These are phyloP conservation scores for Melaleuca alternifolia DNA, from an alignment of 345 rosid species.

Conservation along the genomic window DNA sequence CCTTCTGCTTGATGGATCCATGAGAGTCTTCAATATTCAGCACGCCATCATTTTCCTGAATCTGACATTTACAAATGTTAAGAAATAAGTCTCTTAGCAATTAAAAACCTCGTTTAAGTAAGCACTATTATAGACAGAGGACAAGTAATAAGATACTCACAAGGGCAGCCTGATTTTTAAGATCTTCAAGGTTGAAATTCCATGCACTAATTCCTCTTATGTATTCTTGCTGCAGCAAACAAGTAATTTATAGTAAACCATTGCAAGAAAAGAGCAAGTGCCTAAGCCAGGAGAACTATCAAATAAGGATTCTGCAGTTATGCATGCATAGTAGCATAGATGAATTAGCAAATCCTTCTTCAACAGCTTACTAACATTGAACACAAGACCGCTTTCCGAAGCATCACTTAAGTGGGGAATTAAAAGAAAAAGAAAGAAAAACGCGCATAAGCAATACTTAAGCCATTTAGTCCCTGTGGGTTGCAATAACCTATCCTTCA, in stretches of 20 bases:
- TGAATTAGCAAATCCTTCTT: background rate
- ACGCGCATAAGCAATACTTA: background rate
- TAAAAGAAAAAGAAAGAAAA: background rate
- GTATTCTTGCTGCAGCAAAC: conserved; percentile 79
- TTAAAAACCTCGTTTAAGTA: background rate
- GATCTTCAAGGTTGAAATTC: conserved; percentile 95
- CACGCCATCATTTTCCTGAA: conserved; percentile 51
- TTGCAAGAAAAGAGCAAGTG: background rate
- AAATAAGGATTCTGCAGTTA: background rate
- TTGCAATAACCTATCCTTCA: background rate
- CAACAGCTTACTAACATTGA: background rate
- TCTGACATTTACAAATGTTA: conserved; percentile 32
- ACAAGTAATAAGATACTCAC: conserved; percentile 30
- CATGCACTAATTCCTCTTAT: conserved; percentile 92
- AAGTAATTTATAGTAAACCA: background rate
- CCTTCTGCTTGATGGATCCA: conserved; percentile 1
- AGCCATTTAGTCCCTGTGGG: background rate
- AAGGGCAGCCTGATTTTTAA: conserved; percentile 85
- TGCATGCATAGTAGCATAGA: background rate
- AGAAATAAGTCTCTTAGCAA: background rate
- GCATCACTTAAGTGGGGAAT: background rate
- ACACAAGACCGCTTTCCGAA: background rate
- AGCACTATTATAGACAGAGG: background rate
- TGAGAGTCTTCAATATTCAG: conserved; percentile 40
- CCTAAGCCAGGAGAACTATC: background rate